Conservation (phyloP, 192 early-diverging fungal species). For the Funneliformis geosporum region DNA sequence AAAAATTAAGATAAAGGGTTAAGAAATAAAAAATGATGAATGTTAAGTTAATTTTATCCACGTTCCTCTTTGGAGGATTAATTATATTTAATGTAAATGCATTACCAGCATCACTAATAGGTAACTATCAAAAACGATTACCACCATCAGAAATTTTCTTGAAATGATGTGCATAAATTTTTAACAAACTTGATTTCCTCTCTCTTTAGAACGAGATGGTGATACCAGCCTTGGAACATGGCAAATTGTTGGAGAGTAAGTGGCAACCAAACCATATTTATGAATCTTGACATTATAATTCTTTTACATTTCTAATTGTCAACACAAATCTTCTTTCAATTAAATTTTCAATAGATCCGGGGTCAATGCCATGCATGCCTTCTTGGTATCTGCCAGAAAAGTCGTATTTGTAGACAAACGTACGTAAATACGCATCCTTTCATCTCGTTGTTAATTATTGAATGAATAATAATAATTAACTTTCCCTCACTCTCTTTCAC, state of each 20-base stretch:
- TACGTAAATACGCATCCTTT: constrained; percentile 40
- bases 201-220: neutral
- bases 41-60: neutral
- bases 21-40: neutral
- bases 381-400: constrained; percentile 45
- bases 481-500: no score
- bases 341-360: constrained; percentile 40
- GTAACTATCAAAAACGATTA: neutral
- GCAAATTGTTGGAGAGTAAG: neutral
- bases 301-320: no score
- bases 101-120: neutral
- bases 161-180: no score
- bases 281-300: no score
- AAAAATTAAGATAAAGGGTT: no score
- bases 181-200: neutral
- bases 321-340: neutral
- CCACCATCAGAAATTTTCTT: neutral
- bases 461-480: no score
- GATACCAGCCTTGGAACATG: neutral
- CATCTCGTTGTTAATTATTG: no score
- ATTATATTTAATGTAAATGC: neutral
- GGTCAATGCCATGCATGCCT: constrained; percentile 54
- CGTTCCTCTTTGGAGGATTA: neutral
- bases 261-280: neutral
- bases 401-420: constrained; percentile 56